Evolutionary conservation across 2,329 filamentous ascomycete genomes (phyloP), one percentile per base, ranked within the genome.

Genomic region (Calonectria fujianensis): DNA sequence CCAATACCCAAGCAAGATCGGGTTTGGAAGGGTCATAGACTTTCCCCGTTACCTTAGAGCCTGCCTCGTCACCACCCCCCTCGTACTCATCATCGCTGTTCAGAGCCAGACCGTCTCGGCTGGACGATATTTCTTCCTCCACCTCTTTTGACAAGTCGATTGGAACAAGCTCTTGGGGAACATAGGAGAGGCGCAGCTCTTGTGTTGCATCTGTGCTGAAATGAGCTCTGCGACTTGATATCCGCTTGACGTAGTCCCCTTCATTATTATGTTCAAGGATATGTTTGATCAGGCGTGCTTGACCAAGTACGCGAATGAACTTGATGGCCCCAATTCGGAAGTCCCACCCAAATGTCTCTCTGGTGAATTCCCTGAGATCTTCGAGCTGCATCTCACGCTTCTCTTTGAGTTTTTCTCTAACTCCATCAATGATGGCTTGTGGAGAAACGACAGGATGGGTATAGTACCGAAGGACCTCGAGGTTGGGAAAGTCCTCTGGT

Each of bases 301-400:
- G 94, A 0, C 95, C 94, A 14, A 98, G 86, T 35, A 94, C 93
- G 18, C 93, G 91, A 35, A 98, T 93, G 75, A 98, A 94, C 81
- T 98, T 98, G 81, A 94, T 91, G 20, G 96, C 96, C 0, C 96
- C 96, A 66, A 90, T 90, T 35, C 93, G 90, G 79, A 93, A 94
- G 6, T 90, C 91, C 97, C 97, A 99, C 74, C 96, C 95, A 78
- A 99, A 97, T 0, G 93, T 93, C 76, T 97, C 93, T 1, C 90
- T 89, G 0, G 93, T 91, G 82, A 98, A 98, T 18, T 90, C 89
- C 45, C 96, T 91, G 45, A 99, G 85, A 0, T 91, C 92, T 5
- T 83, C 79, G 4, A 86, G 70, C 10, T 83, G 79, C 2, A 85
- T 77, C 6, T 80, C 78, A 4, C 70, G 73, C 35, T 77, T 81